These are phyloP conservation scores for Herpetospermum pedunculosum DNA, from an alignment of 306 rosid genomes.

Conservation along the genomic window DNA sequence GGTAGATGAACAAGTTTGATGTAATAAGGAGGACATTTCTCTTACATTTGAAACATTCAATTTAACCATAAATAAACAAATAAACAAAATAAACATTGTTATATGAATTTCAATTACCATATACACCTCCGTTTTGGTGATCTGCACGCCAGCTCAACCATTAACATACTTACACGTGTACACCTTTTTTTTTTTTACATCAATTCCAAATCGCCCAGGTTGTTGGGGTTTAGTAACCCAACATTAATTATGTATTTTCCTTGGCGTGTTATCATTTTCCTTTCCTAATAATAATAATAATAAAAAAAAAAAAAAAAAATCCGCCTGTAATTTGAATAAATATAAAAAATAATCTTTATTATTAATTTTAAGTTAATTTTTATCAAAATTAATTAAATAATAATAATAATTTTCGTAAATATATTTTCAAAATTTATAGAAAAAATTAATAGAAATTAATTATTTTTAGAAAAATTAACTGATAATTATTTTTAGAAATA, in stretches of 20 bases:
- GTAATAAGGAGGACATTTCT: neutral
- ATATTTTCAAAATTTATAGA: too few species aligned
- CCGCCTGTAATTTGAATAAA: too few species aligned
- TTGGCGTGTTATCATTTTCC: slow-evolving; percentile 22
- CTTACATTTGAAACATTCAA: neutral
- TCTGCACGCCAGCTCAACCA: neutral
- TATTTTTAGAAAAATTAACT: too few species aligned
- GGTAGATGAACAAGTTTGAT: neutral
- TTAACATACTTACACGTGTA: slow-evolving; percentile 9
- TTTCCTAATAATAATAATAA: too few species aligned
- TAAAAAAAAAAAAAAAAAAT: too few species aligned
- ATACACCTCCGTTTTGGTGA: neutral
- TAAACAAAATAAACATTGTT: too few species aligned
- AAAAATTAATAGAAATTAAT: too few species aligned
- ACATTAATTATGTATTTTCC: slow-evolving; percentile 17
- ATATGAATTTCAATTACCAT: neutral
- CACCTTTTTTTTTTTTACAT: neutral
- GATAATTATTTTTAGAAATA: too few species aligned
- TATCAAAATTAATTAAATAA: too few species aligned
- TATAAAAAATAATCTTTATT: too few species aligned
- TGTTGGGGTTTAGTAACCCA: slow-evolving; percentile 70
- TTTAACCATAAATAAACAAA: neutral
- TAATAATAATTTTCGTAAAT: too few species aligned
- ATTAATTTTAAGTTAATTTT: too few species aligned
- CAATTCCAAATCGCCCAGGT: slow-evolving; percentile 15